Percentiles rank a stretch among this genome's conserved stretches.
These are phyloP conservation scores for Cardamine chenopodiifolia DNA, from an alignment of 345 rosid genomes.

Conservation along the genomic window DNA sequence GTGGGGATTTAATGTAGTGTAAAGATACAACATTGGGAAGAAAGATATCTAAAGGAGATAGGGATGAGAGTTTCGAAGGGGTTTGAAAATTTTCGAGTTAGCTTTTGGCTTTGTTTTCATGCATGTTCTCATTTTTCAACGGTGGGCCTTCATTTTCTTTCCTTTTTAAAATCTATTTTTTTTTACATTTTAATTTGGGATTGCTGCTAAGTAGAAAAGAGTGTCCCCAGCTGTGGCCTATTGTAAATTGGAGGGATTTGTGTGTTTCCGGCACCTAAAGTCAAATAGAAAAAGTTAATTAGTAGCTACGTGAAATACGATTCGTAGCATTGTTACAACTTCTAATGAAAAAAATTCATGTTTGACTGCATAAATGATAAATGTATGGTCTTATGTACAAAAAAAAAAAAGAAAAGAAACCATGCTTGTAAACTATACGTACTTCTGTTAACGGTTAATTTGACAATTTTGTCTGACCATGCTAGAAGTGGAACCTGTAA, in stretches of 20 bases:
- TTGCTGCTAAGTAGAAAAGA: slow-evolving; percentile 37
- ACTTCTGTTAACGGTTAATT: neutral
- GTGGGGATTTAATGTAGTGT: slow-evolving; percentile 34
- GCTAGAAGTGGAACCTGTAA: neutral
- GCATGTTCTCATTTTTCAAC: slow-evolving; percentile 37
- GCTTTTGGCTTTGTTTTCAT: slow-evolving; percentile 26
- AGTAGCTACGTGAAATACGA: neutral
- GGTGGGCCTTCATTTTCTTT: slow-evolving; percentile 28
- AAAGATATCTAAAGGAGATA: slow-evolving; percentile 23
- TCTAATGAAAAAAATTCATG: neutral
- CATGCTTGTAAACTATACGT: neutral
- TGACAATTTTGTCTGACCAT: neutral
- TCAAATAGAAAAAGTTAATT: neutral
- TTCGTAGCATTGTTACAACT: neutral
- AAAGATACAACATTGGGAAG: slow-evolving; percentile 35
- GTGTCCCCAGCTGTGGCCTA: slow-evolving; percentile 33
- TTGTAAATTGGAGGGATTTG: slow-evolving; percentile 17
- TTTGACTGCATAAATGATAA: neutral
- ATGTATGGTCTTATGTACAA: neutral
- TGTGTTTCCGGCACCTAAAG: neutral
- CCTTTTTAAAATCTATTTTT: neutral
- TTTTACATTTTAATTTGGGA: slow-evolving; percentile 13
- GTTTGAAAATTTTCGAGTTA: slow-evolving; percentile 16
- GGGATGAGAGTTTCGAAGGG: slow-evolving; percentile 16
- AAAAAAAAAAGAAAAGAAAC: neutral